phyloP scores from a whole-genome alignment of 2,329 filamentous ascomycete species.

The Didymella segeticola region DNA sequence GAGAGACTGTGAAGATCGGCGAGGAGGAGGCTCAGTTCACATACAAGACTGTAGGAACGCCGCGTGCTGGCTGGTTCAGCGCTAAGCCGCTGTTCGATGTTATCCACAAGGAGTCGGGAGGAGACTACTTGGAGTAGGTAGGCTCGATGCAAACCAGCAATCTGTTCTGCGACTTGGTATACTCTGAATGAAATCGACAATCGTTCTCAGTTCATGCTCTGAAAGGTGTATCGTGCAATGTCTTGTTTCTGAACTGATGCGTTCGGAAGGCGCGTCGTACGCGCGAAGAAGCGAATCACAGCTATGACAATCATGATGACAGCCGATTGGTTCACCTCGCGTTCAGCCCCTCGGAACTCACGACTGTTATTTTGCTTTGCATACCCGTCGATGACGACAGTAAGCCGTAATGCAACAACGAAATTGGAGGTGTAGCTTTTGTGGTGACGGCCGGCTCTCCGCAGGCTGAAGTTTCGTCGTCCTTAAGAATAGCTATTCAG shows the following conservation, averaged over 20 bases:
- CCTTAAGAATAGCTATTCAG: background rate
- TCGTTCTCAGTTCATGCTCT: no score
- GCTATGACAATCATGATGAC: background rate
- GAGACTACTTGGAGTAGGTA: constrained; percentile 59
- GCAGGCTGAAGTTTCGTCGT: constrained; percentile 1
- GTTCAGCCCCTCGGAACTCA: constrained; percentile 2
- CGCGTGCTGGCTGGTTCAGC: constrained; percentile 69
- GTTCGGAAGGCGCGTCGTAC: constrained; percentile 1
- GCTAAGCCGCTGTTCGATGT: constrained; percentile 76
- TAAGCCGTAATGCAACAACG: constrained; percentile 11
- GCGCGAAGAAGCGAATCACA: constrained; percentile 9
- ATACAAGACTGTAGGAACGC: constrained; percentile 68
- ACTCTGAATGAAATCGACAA: no score
- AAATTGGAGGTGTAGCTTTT: background rate
- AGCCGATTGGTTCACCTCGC: background rate
- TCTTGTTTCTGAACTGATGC: background rate
- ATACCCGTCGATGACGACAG: constrained; percentile 17
- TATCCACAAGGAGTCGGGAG: constrained; percentile 66
- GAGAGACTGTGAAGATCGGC: constrained; percentile 69
- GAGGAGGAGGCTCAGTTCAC: constrained; percentile 73
- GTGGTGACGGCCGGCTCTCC: constrained; percentile 16
- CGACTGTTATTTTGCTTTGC: constrained; percentile 10
- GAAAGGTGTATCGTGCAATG: no score
- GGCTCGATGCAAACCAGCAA: no score
- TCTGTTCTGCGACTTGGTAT: no score